Evolutionary conservation across 441 rosid genomes (phyloP).

Genomic region (Bruguiera hainesii): DNA sequence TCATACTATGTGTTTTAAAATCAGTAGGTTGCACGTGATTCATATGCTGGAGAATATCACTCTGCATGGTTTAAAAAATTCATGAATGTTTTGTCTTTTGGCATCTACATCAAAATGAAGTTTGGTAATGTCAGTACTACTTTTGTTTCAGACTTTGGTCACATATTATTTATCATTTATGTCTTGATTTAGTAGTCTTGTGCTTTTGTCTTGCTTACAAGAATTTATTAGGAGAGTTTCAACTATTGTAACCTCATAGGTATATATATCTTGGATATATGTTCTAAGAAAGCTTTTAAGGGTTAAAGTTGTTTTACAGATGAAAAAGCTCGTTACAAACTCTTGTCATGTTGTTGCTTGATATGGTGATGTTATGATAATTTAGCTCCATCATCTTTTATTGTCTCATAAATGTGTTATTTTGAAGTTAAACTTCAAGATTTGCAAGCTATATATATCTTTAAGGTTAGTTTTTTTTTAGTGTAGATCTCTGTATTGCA

Average conservation of each 20-base stretch:
- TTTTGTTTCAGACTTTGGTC: conserved; percentile 1
- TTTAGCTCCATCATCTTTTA: background rate
- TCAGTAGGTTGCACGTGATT: background rate
- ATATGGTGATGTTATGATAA: no score
- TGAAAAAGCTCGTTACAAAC: no score
- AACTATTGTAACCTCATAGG: background rate
- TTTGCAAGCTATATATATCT: background rate
- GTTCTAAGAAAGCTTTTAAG: background rate
- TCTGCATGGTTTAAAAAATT: conserved; percentile 19
- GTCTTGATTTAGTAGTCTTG: background rate
- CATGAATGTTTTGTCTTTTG: conserved; percentile 12
- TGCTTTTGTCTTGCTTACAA: background rate
- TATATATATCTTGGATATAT: background rate
- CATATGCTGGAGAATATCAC: conserved; percentile 30
- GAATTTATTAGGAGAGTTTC: conserved; percentile 6
- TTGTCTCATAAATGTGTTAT: background rate
- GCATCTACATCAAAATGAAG: conserved; percentile 38
- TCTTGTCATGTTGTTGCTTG: no score
- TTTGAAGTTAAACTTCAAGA: no score
- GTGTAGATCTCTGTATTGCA: background rate
- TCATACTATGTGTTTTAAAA: background rate
- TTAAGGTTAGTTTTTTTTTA: background rate
- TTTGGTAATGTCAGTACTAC: conserved; percentile 31
- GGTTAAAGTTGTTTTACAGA: no score
- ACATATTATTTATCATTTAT: background rate